Evolutionary conservation across 169 alveolate species (phyloP).

Genomic region (Plasmodium gallinaceum): DNA sequence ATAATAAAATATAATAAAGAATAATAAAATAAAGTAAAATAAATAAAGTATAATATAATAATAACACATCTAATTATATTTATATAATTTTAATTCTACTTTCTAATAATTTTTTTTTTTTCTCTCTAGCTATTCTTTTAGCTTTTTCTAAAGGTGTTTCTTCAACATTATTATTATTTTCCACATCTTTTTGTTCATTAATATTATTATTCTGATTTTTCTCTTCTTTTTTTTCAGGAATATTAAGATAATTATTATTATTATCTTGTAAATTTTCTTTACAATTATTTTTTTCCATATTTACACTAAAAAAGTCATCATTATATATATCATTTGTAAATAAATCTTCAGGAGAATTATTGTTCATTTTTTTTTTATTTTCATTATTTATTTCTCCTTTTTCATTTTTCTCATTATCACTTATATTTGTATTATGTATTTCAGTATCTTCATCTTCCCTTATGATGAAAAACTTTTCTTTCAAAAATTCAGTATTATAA

Average conservation of each 20-base stretch:
- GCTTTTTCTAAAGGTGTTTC: conserved; percentile 71
- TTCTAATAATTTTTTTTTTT: conserved; percentile 37
- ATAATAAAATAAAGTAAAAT: too few species aligned
- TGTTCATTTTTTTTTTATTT: background rate
- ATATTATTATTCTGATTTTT: background rate
- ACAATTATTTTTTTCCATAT: background rate
- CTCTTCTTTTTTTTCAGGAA: background rate
- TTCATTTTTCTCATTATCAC: background rate
- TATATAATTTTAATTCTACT: conserved; percentile 32
- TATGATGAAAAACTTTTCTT: conserved; percentile 18
- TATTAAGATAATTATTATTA: background rate
- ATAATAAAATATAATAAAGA: too few species aligned
- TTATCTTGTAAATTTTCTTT: background rate
- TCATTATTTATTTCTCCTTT: background rate
- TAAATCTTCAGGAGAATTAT: background rate
- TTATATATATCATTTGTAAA: conserved; percentile 21
- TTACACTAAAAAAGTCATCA: conserved; percentile 24
- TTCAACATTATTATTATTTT: background rate
- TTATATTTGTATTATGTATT: background rate
- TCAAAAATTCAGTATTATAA: conserved; percentile 50
- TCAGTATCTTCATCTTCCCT: background rate
- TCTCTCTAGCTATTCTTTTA: conserved; percentile 65
- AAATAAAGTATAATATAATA: too few species aligned
- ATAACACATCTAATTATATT: background rate
- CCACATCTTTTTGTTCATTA: background rate